Evolutionary conservation across 2,329 filamentous ascomycete genomes (phyloP).

Genomic region (Exophiala sp.): DNA sequence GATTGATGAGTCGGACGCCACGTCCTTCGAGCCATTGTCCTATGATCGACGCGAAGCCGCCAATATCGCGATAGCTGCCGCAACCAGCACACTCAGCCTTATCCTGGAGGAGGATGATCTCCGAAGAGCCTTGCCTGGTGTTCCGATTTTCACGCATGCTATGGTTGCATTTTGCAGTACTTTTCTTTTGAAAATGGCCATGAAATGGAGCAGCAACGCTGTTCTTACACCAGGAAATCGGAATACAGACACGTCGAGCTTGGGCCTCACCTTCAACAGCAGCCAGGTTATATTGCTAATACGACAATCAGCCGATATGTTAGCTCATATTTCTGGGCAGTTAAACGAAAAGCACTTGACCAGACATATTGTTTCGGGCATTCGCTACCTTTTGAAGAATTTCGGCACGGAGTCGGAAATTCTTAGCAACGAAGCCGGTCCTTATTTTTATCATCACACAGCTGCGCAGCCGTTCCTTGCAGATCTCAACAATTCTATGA

Average conservation of each 20-base stretch:
- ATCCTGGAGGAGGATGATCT: slow-evolving; percentile 47
- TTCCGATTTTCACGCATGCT: slow-evolving; percentile 36
- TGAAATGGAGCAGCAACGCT: slow-evolving; percentile 35
- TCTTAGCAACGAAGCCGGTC: background rate
- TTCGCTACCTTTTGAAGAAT: slow-evolving; percentile 21
- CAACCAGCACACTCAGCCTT: slow-evolving; percentile 45
- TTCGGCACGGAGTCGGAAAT: background rate
- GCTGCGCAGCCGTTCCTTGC: background rate
- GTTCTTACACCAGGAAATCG: background rate
- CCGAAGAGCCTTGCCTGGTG: slow-evolving; percentile 45
- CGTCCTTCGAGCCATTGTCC: slow-evolving; percentile 31
- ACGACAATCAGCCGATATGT: slow-evolving; percentile 39
- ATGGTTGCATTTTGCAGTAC: slow-evolving; percentile 45
- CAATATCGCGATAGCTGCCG: slow-evolving; percentile 46
- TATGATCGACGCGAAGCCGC: slow-evolving; percentile 44
- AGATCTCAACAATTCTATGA: background rate
- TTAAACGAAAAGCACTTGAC: slow-evolving; percentile 41
- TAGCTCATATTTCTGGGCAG: slow-evolving; percentile 37
- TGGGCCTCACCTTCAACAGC: slow-evolving; percentile 39
- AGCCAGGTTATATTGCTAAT: slow-evolving; percentile 35
- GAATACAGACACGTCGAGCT: slow-evolving; percentile 35
- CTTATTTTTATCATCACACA: background rate
- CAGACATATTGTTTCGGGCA: slow-evolving; percentile 40
- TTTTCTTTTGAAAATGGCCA: slow-evolving; percentile 42
- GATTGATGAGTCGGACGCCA: slow-evolving; percentile 37